Conservation (phyloP, 106 monocot species). For the Dendrobium officinale region DNA sequence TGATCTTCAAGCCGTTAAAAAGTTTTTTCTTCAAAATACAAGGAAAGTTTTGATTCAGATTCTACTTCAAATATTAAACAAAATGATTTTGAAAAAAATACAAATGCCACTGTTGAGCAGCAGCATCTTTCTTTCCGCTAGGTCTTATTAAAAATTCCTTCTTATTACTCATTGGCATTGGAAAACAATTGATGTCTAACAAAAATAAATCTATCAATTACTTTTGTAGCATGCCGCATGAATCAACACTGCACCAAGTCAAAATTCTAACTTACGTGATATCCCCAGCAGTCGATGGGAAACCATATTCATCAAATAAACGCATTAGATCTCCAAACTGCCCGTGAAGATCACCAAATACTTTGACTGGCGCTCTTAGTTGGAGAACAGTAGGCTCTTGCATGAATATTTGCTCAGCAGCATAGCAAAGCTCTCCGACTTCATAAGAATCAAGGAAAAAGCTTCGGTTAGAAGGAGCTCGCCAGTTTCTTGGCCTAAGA, state of each 20-base stretch:
- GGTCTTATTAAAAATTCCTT: background rate
- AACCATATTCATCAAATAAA: constrained; percentile 98
- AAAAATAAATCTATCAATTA: background rate
- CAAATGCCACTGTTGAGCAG: background rate
- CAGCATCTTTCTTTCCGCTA: constrained; percentile 4
- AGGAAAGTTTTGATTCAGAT: background rate
- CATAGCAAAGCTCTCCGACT: constrained; percentile 95
- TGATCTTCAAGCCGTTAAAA: too few relatives aligned
- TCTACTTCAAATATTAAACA: background rate
- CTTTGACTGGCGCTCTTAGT: constrained; percentile 90
- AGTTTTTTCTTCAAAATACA: background rate
- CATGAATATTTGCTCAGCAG: constrained; percentile 95
- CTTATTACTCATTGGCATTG: background rate
- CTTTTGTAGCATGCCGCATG: background rate
- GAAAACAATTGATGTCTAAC: background rate
- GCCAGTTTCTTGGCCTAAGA: constrained; percentile 85
- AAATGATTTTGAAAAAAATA: background rate
- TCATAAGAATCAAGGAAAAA: constrained; percentile 95
- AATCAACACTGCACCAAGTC: background rate
- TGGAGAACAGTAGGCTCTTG: constrained; percentile 92
- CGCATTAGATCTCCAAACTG: constrained; percentile 99
- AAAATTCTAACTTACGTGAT: constrained; percentile 64
- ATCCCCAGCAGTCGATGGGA: constrained; percentile 94
- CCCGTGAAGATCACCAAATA: constrained; percentile 98
- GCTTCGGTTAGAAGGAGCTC: constrained; percentile 67